These are phyloP conservation scores for Boletus speciosus DNA, from an alignment of 768 basidiomycete species.

Conservation along the genomic window DNA sequence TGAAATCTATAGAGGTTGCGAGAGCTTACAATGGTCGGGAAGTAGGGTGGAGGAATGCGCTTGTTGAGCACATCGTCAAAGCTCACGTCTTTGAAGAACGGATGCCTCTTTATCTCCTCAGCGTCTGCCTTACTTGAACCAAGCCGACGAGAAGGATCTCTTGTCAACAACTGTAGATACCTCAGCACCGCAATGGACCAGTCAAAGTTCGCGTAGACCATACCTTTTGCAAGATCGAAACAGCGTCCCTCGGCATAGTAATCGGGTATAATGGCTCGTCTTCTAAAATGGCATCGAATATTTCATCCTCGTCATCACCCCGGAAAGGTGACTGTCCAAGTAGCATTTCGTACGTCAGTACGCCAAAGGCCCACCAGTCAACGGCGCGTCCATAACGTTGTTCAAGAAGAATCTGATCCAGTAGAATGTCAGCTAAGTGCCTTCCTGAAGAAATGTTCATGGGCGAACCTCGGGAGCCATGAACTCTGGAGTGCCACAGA, in stretches of 20 bases:
- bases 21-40: conserved; percentile 83
- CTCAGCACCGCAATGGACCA: conserved; percentile 2
- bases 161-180: conserved; percentile 70
- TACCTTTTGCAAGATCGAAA: conserved; percentile 93
- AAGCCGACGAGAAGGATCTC: conserved; percentile 86
- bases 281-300: conserved; percentile 98
- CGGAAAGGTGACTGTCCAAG: conserved; percentile 99
- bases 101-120: conserved; percentile 94
- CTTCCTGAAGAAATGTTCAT: neutral
- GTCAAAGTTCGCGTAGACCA: neutral
- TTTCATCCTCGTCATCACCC: conserved; percentile 99
- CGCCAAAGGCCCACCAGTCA: conserved; percentile 99
- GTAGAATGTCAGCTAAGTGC: conserved; percentile 1
- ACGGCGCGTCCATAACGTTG: conserved; percentile 98
- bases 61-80: conserved; percentile 98
- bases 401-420: conserved; percentile 86
- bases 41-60: conserved; percentile 95
- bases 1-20: neutral
- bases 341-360: conserved; percentile 97
- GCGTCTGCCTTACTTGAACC: conserved; percentile 92
- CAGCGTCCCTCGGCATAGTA: conserved; percentile 97
- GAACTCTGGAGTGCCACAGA: conserved; percentile 99
- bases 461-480: conserved; percentile 93
- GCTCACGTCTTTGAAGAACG: conserved; percentile 98
- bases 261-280: conserved; percentile 99